A percentile compares a stretch with the other conserved stretches of the same genome.
These are phyloP conservation scores for Pichia ethanolica DNA, from an alignment of 805 yeast genomes.

Conservation along the genomic window DNA sequence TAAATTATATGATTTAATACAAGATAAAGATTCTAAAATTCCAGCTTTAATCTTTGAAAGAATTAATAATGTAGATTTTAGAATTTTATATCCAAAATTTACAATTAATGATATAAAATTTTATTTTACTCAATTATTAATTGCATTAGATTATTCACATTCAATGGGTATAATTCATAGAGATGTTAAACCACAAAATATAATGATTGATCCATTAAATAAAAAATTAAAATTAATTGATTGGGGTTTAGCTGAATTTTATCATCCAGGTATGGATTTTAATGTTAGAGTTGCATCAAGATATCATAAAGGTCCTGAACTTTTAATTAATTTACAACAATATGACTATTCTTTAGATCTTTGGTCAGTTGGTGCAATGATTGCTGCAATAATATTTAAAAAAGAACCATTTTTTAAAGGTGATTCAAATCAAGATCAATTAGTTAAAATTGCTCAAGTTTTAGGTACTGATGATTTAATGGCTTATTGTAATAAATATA, in stretches of 20 bases:
- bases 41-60: constrained; percentile 87
- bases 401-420: constrained; percentile 93
- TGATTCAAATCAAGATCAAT: constrained; percentile 82
- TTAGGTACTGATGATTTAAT: constrained; percentile 75
- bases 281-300: constrained; percentile 90
- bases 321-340: constrained; percentile 70
- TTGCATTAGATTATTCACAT: constrained; percentile 82
- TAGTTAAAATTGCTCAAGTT: constrained; percentile 83
- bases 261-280: constrained; percentile 83
- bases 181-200: constrained; percentile 90
- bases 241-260: constrained; percentile 94
- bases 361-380: constrained; percentile 90
- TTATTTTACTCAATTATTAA: constrained; percentile 76
- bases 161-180: constrained; percentile 93
- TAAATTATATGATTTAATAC: constrained; percentile 70
- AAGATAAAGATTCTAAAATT: constrained; percentile 77
- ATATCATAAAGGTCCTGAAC: constrained; percentile 88
- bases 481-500: constrained; percentile 60
- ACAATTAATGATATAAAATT: constrained; percentile 66
- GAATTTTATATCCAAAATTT: constrained; percentile 78
- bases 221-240: constrained; percentile 69
- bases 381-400: constrained; percentile 81
- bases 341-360: constrained; percentile 85
- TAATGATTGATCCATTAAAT: constrained; percentile 76
- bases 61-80: constrained; percentile 77